These are phyloP conservation scores for Stachybotrys chlorohalonatus DNA, from an alignment of 2,329 filamentous ascomycete genomes.

Conservation along the genomic window DNA sequence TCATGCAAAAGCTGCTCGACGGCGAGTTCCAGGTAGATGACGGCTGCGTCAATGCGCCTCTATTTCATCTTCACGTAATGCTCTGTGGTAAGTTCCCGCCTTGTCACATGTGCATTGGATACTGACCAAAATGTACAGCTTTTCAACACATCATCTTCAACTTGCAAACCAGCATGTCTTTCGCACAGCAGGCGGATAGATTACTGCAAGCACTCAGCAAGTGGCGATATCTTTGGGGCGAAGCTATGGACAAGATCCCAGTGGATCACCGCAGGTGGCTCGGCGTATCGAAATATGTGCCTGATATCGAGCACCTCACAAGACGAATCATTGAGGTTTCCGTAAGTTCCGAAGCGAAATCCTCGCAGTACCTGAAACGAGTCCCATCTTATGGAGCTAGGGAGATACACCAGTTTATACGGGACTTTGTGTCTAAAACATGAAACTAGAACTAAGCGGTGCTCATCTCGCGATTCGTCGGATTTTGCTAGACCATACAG, in stretches of 20 bases:
- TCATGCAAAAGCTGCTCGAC: not conserved
- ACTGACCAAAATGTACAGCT: not conserved
- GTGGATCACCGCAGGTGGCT: not conserved
- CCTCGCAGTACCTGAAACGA: not conserved
- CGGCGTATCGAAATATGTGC: not conserved
- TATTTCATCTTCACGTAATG: not conserved
- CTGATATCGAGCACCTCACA: not conserved
- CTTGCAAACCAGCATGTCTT: not conserved
- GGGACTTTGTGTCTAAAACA: not conserved
- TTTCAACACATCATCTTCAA: slow-evolving; percentile 1
- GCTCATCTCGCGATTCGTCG: too few relatives aligned
- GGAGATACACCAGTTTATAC: not conserved
- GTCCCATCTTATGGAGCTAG: not conserved
- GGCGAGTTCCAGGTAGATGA: not conserved
- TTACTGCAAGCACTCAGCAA: not conserved
- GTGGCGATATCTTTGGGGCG: not conserved
- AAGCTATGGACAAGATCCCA: not conserved
- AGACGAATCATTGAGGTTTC: not conserved
- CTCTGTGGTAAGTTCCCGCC: not conserved
- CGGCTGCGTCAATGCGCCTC: not conserved
- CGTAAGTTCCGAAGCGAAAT: not conserved
- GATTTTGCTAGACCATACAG: too few relatives aligned
- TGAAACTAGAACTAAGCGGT: not conserved
- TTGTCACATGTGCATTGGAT: not conserved
- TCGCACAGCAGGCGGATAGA: not conserved